phyloP scores from a whole-genome alignment of 2,329 filamentous ascomycete genomes.

The Lojkania enalia region DNA sequence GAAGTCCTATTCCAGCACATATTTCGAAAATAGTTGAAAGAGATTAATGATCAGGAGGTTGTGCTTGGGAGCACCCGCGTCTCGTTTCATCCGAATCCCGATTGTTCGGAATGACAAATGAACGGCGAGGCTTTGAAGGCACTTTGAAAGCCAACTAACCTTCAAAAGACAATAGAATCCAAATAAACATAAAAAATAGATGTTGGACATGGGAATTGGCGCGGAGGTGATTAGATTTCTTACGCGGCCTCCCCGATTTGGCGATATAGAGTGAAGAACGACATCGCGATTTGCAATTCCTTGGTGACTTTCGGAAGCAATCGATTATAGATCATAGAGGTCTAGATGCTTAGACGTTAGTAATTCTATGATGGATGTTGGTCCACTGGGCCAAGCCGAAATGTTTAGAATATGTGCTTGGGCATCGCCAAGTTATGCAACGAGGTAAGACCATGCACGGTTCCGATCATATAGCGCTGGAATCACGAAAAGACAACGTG shows the following conservation, averaged over 20 bases:
- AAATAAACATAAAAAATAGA: too few species aligned
- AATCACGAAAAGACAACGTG: background rate
- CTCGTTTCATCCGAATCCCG: too few species aligned
- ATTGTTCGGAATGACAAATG: too few species aligned
- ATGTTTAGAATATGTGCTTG: constrained; percentile 10
- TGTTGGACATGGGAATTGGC: too few species aligned
- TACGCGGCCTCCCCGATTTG: constrained; percentile 21
- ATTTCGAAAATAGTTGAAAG: too few species aligned
- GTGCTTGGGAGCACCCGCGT: too few species aligned
- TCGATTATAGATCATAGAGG: constrained; percentile 23
- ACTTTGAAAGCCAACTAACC: too few species aligned
- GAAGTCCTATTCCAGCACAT: too few species aligned
- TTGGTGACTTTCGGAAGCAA: constrained; percentile 8
- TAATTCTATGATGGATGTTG: constrained; percentile 22
- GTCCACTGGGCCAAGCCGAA: constrained; percentile 19
- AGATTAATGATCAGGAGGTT: too few species aligned
- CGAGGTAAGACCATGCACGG: constrained; percentile 9
- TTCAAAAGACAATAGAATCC: too few species aligned
- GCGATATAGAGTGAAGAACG: constrained; percentile 11
- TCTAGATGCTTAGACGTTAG: constrained; percentile 29
- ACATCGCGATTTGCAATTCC: constrained; percentile 8
- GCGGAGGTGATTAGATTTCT: too few species aligned
- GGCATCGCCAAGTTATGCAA: constrained; percentile 5
- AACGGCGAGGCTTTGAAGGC: too few species aligned
- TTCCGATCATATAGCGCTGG: background rate